A percentile compares a stretch with the other conserved stretches of the same genome.
These are phyloP conservation scores for Agrocybe chaxingu DNA, from an alignment of 768 basidiomycete species.

Conservation along the genomic window DNA sequence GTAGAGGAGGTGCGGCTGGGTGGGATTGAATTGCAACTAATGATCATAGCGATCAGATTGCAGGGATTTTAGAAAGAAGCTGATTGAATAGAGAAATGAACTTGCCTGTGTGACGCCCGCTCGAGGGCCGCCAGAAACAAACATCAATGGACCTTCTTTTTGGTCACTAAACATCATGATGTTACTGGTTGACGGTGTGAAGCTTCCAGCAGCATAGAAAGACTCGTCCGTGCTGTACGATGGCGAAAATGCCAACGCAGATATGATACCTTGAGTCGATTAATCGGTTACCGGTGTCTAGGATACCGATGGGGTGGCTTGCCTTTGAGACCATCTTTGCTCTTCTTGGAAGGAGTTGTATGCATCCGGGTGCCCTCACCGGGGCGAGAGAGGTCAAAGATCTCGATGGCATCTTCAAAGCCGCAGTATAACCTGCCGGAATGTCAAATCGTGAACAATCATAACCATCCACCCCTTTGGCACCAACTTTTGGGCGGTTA, in stretches of 20 bases:
- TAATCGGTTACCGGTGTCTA: background rate
- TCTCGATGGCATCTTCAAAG: slow-evolving; percentile 80
- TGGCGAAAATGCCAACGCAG: slow-evolving; percentile 75
- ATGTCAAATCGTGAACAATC: background rate
- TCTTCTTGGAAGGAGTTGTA: slow-evolving; percentile 73
- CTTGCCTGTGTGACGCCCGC: slow-evolving; percentile 56
- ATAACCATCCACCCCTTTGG: background rate
- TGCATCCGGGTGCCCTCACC: slow-evolving; percentile 70
- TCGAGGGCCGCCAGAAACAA: slow-evolving; percentile 53
- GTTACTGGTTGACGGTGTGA: slow-evolving; percentile 52
- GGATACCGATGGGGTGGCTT: slow-evolving; percentile 1
- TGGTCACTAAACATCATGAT: slow-evolving; percentile 68
- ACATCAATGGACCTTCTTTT: slow-evolving; percentile 52
- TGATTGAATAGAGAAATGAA: background rate
- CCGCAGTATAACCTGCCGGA: slow-evolving; percentile 76
- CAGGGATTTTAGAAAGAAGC: background rate
- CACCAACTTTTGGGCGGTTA: slow-evolving; percentile 59
- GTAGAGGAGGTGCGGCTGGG: slow-evolving; percentile 67
- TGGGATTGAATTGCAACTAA: slow-evolving; percentile 64
- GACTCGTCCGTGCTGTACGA: slow-evolving; percentile 45
- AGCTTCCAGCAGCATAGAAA: slow-evolving; percentile 78
- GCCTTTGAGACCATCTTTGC: slow-evolving; percentile 88
- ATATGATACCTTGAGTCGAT: slow-evolving; percentile 68
- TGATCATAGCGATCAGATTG: background rate
- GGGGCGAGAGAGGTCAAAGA: slow-evolving; percentile 73